phyloP scores from a whole-genome alignment of 306 rosid genomes.

The Rosa lucieae region DNA sequence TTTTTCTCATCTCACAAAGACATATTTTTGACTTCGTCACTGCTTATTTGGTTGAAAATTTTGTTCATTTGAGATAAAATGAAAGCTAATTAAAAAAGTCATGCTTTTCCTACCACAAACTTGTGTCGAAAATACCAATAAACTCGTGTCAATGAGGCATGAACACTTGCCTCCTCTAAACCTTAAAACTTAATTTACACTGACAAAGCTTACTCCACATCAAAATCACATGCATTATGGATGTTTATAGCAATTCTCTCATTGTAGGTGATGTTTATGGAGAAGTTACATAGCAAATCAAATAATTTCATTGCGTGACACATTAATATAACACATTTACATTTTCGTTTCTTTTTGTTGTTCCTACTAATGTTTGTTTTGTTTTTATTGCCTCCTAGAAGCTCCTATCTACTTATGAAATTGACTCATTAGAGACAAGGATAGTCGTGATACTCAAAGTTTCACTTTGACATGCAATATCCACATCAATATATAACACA shows the following conservation, averaged over 20 bases:
- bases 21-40: neutral
- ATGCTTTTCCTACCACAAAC: neutral
- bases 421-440: neutral
- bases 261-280: neutral
- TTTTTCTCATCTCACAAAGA: neutral
- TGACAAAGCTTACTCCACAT: neutral
- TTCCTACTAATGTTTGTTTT: neutral
- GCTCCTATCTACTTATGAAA: neutral
- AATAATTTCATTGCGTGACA: neutral
- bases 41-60: neutral
- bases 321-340: neutral
- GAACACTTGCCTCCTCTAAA: neutral
- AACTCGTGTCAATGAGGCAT: neutral
- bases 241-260: neutral
- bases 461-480: neutral
- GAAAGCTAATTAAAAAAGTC: neutral
- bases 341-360: neutral
- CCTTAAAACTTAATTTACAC: neutral
- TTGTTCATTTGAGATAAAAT: neutral
- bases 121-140: neutral
- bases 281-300: neutral
- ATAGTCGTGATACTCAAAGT: neutral
- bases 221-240: neutral
- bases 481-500: neutral
- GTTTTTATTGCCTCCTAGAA: neutral